These are phyloP conservation scores for Malus sylvestris DNA, from an alignment of 306 rosid species.

Conservation along the genomic window DNA sequence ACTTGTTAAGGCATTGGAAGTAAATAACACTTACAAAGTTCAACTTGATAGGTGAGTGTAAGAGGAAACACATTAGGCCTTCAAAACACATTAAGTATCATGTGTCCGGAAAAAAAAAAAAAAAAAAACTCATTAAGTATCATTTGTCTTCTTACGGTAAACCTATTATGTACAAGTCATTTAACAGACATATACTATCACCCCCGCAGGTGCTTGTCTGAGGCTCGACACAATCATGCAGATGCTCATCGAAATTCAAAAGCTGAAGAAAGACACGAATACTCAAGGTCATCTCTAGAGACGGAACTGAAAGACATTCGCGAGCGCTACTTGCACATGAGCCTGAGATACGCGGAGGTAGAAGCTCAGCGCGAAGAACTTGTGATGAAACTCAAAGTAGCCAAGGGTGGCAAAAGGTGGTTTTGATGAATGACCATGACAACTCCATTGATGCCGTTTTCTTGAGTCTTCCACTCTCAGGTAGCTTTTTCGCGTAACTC, in stretches of 20 bases:
- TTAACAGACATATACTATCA: neutral
- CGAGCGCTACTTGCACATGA: slow-evolving; percentile 79
- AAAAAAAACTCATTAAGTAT: neutral
- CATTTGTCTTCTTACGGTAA: neutral
- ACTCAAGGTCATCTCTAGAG: slow-evolving; percentile 64
- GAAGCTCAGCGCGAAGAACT: slow-evolving; percentile 91
- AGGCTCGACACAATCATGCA: slow-evolving; percentile 32
- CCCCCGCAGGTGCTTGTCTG: slow-evolving; percentile 38
- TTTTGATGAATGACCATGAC: slow-evolving; percentile 28
- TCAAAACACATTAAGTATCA: neutral
- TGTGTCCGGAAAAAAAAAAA: no score
- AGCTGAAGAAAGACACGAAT: slow-evolving; percentile 47
- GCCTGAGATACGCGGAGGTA: slow-evolving; percentile 90
- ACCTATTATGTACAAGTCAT: neutral
- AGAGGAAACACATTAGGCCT: slow-evolving; percentile 13
- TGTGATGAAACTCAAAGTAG: slow-evolving; percentile 70
- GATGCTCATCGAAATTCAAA: slow-evolving; percentile 30
- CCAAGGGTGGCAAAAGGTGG: slow-evolving; percentile 58
- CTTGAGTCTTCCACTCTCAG: slow-evolving; percentile 27
- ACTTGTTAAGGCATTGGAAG: slow-evolving; percentile 55
- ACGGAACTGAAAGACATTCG: slow-evolving; percentile 71
- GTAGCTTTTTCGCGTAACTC: slow-evolving; percentile 12
- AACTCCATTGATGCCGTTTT: neutral
- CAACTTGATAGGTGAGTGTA: slow-evolving; percentile 51
- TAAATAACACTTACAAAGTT: slow-evolving; percentile 44